Evolutionary conservation across 768 basidiomycete species (phyloP), one percentile per base, ranked within the genome.

Genomic region (Tulasnella sp.): DNA sequence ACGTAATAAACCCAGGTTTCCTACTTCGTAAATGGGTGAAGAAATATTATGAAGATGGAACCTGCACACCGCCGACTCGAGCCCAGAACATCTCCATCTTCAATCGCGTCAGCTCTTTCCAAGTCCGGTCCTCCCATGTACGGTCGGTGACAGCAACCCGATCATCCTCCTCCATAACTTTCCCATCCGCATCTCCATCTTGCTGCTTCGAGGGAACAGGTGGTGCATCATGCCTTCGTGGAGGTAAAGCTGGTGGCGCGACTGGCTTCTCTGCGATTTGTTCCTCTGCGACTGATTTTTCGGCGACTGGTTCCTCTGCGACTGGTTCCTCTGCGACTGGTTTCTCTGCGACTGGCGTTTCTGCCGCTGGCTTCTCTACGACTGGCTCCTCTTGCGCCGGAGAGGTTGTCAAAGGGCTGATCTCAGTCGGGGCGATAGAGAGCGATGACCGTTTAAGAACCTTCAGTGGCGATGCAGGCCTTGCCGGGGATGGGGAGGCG

Each of bases 51-150:
- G 61, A 67, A 35, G 61, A 67, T 35, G 61, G 61, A 26, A 67
- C 15, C 61, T 67, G 61, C 11, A 44, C n/a, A 57, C 55, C 55
- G 0, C 94, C 94, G 70, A 94, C 84, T 75, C 94, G 85, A 29
- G 93, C 92, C 91, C 90, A 95, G 83, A 93, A 95, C 92, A 95
- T 92, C 61, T 92, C 91, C 83, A 95, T 93, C 79, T 90, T 88
- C 80, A 96, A 83, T 67, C 87, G 87, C 23, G 90, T 86, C 26
- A 96, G 83, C 84, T 94, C 92, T 81, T 91, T 91, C 93, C 93
- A 95, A 26, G 92, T 90, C 73, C 90, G 87, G 82, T 95, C 94
- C 83, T 95, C 94, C 94, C 94, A 95, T 5, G 91, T 92, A 39
- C 87, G 84, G 70, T 92, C 89, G 18, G 90, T 88, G 37, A 93